Conservation (phyloP, 139 green algal species). For the Chlamydomonas incerta region DNA sequence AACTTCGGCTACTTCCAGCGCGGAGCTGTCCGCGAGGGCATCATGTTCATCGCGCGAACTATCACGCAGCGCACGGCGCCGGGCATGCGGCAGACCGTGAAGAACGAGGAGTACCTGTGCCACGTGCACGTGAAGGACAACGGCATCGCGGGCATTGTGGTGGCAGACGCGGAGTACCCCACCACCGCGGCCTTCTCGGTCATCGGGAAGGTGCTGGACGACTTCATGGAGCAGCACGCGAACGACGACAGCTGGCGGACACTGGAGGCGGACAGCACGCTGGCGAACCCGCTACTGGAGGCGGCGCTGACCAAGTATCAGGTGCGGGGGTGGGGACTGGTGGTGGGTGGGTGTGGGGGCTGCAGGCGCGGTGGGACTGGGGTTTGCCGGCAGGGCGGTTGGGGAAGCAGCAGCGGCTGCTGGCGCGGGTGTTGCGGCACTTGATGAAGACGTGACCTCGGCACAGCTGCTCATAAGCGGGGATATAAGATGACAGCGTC, state of each 20-base stretch:
- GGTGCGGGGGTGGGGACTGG: no score
- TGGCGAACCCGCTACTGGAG: slow-evolving; percentile 75
- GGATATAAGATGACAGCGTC: no score
- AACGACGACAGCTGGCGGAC: slow-evolving; percentile 77
- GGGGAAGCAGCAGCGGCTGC: no score
- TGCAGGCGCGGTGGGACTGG: no score
- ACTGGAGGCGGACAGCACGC: slow-evolving; percentile 66
- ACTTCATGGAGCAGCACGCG: slow-evolving; percentile 60
- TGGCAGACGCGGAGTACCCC: slow-evolving; percentile 95
- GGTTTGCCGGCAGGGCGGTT: no score
- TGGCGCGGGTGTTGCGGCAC: no score
- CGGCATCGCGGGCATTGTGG: slow-evolving; percentile 89
- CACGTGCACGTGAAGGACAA: slow-evolving; percentile 91
- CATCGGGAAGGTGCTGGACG: slow-evolving; percentile 87
- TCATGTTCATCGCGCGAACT: slow-evolving; percentile 93
- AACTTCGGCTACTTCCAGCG: slow-evolving; percentile 97
- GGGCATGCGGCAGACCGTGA: slow-evolving; percentile 86
- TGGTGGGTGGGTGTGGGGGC: not conserved
- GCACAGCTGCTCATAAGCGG: no score
- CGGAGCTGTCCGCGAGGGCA: slow-evolving; percentile 90
- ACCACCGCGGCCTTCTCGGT: slow-evolving; percentile 94
- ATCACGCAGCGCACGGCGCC: slow-evolving; percentile 89
- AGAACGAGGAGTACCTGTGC: slow-evolving; percentile 94
- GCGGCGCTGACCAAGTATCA: slow-evolving; percentile 91
- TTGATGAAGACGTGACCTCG: no score